Evolutionary conservation across 148 eudicot genomes (phyloP).

Genomic region (Heliosperma pusillum): DNA sequence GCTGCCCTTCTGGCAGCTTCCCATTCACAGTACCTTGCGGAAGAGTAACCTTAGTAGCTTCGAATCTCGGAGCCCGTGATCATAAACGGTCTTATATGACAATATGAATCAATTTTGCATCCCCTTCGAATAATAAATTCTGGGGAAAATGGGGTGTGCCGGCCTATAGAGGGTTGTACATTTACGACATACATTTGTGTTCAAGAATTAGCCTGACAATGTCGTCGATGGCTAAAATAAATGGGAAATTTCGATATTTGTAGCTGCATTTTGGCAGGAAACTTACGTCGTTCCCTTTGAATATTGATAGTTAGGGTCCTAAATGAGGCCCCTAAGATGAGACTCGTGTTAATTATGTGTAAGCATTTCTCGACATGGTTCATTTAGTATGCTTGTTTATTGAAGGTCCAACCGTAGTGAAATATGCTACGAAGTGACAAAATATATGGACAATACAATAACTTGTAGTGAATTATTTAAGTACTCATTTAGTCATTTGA

Average conservation of each 20-base stretch:
- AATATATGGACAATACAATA: too few relatives aligned
- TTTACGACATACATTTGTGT: slow-evolving; percentile 14
- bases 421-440: too few relatives aligned
- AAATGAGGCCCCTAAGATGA: background rate
- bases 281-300: background rate
- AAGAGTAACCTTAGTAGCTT: slow-evolving; percentile 18
- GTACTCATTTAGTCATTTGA: too few relatives aligned
- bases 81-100: background rate
- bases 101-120: background rate
- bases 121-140: slow-evolving; percentile 24
- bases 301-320: background rate
- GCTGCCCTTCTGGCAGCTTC: slow-evolving; percentile 96
- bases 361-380: background rate
- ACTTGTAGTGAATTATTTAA: too few relatives aligned
- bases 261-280: slow-evolving; percentile 3
- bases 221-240: slow-evolving; percentile 21
- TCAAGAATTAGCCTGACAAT: slow-evolving; percentile 13
- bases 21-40: slow-evolving; percentile 66
- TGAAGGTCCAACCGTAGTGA: too few relatives aligned
- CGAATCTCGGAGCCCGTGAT: slow-evolving; percentile 1
- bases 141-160: slow-evolving; percentile 11
- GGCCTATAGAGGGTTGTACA: slow-evolving; percentile 12
- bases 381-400: background rate
- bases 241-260: background rate
- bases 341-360: background rate